Conservation (phyloP, 192 early-diverging fungal genomes). For the Podila clonocystis region DNA sequence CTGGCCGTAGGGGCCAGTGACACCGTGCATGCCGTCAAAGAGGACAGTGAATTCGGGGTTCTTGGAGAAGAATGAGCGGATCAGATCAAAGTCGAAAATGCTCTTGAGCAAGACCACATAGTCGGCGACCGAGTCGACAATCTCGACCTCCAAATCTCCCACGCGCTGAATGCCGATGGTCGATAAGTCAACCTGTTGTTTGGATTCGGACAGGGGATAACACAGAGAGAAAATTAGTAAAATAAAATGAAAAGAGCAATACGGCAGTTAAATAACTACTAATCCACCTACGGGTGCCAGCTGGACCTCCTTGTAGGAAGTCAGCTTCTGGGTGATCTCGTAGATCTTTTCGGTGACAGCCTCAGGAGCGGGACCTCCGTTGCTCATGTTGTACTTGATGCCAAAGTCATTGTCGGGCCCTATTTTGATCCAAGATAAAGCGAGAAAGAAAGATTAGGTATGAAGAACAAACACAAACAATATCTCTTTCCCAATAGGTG, state of each 20-base stretch:
- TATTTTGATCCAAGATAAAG: not conserved
- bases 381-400: conserved; percentile 97
- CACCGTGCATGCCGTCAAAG: conserved; percentile 96
- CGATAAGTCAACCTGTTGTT: conserved; percentile 74
- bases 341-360: conserved; percentile 94
- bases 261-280: not conserved
- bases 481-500: not conserved
- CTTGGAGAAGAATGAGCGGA: conserved; percentile 78
- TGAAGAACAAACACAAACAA: not conserved
- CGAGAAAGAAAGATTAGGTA: conserved; percentile 10
- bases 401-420: conserved; percentile 97
- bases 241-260: not conserved
- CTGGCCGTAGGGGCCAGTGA: conserved; percentile 94
- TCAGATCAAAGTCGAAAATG: conserved; percentile 93
- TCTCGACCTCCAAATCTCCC: conserved; percentile 78
- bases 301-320: conserved; percentile 69
- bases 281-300: conserved; percentile 64
- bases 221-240: not conserved
- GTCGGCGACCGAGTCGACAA: conserved; percentile 90
- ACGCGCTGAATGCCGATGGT: conserved; percentile 68
- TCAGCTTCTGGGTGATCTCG: conserved; percentile 79
- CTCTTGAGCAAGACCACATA: conserved; percentile 87
- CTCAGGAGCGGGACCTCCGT: conserved; percentile 98
- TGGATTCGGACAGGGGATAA: not conserved
- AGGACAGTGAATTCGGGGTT: conserved; percentile 85